Base-by-base conservation (phyloP, 2,329 filamentous ascomycete genomes). In the Paecilomyces variotii region DNA sequence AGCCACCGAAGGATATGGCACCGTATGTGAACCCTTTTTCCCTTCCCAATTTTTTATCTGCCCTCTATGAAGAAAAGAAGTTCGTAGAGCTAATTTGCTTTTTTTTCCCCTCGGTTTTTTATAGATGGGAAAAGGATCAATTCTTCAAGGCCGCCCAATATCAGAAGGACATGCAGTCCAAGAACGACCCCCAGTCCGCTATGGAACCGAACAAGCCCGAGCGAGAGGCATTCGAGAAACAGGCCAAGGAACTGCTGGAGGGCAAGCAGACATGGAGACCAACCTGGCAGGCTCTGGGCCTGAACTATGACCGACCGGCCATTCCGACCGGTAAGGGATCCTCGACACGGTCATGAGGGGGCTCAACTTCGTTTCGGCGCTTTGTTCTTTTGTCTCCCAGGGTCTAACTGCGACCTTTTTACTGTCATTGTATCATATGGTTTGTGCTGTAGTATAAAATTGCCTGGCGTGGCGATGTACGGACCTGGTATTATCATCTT, bases 191-290 rank as follows among this genome's bases (percentile, higher is more conserved):
- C 30, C 66, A 76, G 45, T 69, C 68, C 2, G 73, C 73, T 63
- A 70, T 73, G 68, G 74, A 75, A 53, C 68, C 73, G 63, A 70
- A 77, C 57, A 69, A 69, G 50, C 68, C 67, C 28, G 73, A 79
- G 62, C 75, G 82, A 66, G 72, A 73, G 62, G 71, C 72, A 26
- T 79, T 84, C 66, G 80, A 79, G 61, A 73, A 81, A 70, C 82
- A 88, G 74, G 89, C 88, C 19, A 79, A 83, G 75, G 78, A 80
- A 66, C 68, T 91, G 66, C 72, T 89, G 62, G 74, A 78, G 55
- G 84, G 86, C 24, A 79, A 83, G 71, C 77, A 81, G 66, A 78
- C 78, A 62, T 91, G 89, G 88, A 78, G 72, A 60, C 77, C 78
- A 34, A 78, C 77, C 19, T 80, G 78, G 77, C 70, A 77, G 68